Percentiles rank a stretch among this genome's conserved stretches.
Evolutionary conservation across 345 rosid species (phyloP).

Genomic region (Conringia planisiliqua): DNA sequence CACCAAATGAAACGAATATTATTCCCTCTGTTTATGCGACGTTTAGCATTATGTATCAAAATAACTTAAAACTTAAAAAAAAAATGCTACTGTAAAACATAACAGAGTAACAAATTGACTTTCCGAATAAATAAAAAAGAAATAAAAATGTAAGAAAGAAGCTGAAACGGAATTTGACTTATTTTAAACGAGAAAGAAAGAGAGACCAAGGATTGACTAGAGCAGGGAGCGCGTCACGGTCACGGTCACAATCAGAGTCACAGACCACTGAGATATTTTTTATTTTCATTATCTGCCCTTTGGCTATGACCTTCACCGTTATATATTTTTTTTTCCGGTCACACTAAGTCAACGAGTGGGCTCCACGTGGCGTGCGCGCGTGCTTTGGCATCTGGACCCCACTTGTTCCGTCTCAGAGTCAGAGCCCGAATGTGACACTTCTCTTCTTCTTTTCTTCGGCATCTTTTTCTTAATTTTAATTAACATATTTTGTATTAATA

Average conservation of each 20-base stretch:
- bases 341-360: slow-evolving; percentile 36
- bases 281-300: neutral
- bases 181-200: neutral
- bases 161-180: slow-evolving; percentile 39
- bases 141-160: neutral
- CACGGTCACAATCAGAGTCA: slow-evolving; percentile 29
- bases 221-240: slow-evolving; percentile 1
- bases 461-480: neutral
- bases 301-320: slow-evolving; percentile 32
- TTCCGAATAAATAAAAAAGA: neutral
- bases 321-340: neutral
- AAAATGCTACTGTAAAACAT: too few species aligned
- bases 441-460: neutral
- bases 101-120: slow-evolving; percentile 1
- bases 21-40: too few species aligned
- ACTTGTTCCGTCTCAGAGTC: slow-evolving; percentile 40
- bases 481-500: neutral
- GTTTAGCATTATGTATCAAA: too few species aligned
- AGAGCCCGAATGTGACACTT: slow-evolving; percentile 35
- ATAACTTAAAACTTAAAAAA: too few species aligned
- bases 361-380: slow-evolving; percentile 46
- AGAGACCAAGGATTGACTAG: slow-evolving; percentile 20
- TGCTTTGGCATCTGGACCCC: slow-evolving; percentile 33
- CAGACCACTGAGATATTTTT: slow-evolving; percentile 5
- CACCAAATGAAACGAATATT: too few species aligned